These are phyloP conservation scores for Fraxinus excelsior DNA, from an alignment of 257 asterid genomes.

Conservation along the genomic window DNA sequence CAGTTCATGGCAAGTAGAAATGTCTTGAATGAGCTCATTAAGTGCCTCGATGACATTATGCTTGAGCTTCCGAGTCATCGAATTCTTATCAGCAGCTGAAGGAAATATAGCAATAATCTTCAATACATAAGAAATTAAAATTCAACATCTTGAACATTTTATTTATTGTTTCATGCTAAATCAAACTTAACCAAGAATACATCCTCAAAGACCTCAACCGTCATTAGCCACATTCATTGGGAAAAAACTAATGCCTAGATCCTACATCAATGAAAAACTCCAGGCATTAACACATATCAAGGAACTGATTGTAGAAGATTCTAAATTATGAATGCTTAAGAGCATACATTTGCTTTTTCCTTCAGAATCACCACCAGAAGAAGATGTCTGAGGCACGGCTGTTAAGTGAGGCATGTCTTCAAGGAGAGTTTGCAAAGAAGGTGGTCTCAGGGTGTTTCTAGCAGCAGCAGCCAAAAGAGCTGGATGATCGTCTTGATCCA, in stretches of 20 bases:
- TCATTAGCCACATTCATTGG: slow-evolving; percentile 10
- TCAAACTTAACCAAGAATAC: slow-evolving; percentile 14
- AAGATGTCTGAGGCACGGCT: slow-evolving; percentile 61
- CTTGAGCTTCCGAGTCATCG: slow-evolving; percentile 71
- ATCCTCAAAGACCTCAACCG: slow-evolving; percentile 6
- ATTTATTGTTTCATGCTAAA: slow-evolving; percentile 5
- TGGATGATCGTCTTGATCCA: slow-evolving; percentile 65
- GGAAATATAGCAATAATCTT: slow-evolving; percentile 29
- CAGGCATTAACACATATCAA: slow-evolving; percentile 6
- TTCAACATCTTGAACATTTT: slow-evolving; percentile 1
- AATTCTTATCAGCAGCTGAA: slow-evolving; percentile 94
- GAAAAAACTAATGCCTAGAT: background rate
- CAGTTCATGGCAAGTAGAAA: slow-evolving; percentile 89
- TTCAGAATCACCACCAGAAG: slow-evolving; percentile 98
- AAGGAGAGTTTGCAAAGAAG: slow-evolving; percentile 94
- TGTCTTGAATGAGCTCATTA: slow-evolving; percentile 92
- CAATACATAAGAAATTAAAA: slow-evolving; percentile 23
- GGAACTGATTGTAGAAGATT: slow-evolving; percentile 21
- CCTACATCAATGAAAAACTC: background rate
- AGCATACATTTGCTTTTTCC: slow-evolving; percentile 88
- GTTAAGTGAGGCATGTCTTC: slow-evolving; percentile 85
- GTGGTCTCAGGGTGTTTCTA: slow-evolving; percentile 89
- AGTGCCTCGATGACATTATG: slow-evolving; percentile 97
- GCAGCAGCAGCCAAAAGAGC: slow-evolving; percentile 89
- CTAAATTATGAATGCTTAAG: slow-evolving; percentile 21